These are phyloP conservation scores for Dicorynia guianensis DNA, from an alignment of 306 rosid genomes.

Conservation along the genomic window DNA sequence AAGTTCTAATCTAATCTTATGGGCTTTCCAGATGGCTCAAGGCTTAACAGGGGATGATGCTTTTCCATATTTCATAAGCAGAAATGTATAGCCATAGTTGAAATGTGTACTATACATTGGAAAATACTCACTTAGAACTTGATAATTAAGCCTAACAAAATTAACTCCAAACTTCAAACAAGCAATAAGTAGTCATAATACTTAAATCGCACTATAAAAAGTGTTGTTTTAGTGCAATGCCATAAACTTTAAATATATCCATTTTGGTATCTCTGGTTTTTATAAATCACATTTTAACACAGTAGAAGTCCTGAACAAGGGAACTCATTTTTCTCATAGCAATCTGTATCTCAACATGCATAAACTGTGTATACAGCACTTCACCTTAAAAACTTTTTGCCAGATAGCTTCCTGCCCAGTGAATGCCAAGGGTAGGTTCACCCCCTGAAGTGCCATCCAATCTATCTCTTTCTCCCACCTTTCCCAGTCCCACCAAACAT, in stretches of 20 bases:
- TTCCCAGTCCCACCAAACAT: slow-evolving; percentile 99
- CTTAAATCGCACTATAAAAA: no score
- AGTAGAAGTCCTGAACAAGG: slow-evolving; percentile 20
- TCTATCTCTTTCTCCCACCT: slow-evolving; percentile 98
- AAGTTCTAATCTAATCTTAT: no score
- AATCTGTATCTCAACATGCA: neutral
- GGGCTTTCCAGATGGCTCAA: neutral
- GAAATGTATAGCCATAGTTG: no score
- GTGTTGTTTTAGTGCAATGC: neutral
- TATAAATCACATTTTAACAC: slow-evolving; percentile 15
- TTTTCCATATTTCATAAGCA: neutral
- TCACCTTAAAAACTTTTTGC: slow-evolving; percentile 86
- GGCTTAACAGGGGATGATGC: neutral
- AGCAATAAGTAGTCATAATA: neutral
- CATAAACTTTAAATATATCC: neutral
- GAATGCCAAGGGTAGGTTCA: slow-evolving; percentile 94
- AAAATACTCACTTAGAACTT: no score
- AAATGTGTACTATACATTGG: no score
- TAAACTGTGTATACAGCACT: slow-evolving; percentile 31
- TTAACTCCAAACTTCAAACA: neutral
- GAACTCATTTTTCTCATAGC: slow-evolving; percentile 14
- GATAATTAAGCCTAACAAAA: no score
- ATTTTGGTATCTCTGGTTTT: slow-evolving; percentile 14
- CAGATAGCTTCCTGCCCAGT: slow-evolving; percentile 96
- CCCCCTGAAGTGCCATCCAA: slow-evolving; percentile 99